These are phyloP conservation scores for Chaetomium strumarium DNA, from an alignment of 2,329 filamentous ascomycete species.

Conservation along the genomic window DNA sequence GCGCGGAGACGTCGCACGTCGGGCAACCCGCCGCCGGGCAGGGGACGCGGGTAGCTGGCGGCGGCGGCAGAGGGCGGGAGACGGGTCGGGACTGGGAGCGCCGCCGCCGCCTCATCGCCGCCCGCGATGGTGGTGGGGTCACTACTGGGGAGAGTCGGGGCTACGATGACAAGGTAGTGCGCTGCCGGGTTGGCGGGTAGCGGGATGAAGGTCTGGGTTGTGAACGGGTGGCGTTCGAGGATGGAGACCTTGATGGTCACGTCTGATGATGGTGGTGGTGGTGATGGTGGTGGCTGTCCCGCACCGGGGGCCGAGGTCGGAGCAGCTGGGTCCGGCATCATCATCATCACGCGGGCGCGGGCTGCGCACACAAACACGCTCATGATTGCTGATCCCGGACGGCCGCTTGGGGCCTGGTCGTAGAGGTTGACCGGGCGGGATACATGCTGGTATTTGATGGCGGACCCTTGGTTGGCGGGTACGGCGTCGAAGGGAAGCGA, in stretches of 20 bases:
- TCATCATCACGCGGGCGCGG: constrained; percentile 50
- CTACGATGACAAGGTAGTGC: constrained; percentile 80
- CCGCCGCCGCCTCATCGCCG: constrained; percentile 21
- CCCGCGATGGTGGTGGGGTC: constrained; percentile 33
- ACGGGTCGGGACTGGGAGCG: constrained; percentile 36
- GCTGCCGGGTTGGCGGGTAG: constrained; percentile 43
- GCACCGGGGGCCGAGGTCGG: not conserved
- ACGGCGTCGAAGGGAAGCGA: constrained; percentile 44
- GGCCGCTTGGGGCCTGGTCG: constrained; percentile 53
- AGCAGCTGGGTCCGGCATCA: constrained; percentile 8
- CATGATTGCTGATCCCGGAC: constrained; percentile 57
- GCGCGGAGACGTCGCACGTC: constrained; percentile 66
- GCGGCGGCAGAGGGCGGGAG: constrained; percentile 23
- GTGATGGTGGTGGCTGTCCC: not conserved
- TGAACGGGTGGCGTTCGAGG: constrained; percentile 89
- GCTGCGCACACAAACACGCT: constrained; percentile 87
- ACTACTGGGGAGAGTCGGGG: constrained; percentile 67
- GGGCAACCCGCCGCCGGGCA: constrained; percentile 60
- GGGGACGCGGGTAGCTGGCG: constrained; percentile 33
- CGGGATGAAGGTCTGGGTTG: constrained; percentile 87
- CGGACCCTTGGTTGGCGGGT: constrained; percentile 77
- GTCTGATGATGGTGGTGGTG: constrained; percentile 25
- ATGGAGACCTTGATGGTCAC: constrained; percentile 66
- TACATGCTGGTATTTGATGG: constrained; percentile 78
- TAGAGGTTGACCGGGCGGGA: constrained; percentile 71